Conservation (phyloP, 176 grass and related monocot species). For the Musa schizocarpa region DNA sequence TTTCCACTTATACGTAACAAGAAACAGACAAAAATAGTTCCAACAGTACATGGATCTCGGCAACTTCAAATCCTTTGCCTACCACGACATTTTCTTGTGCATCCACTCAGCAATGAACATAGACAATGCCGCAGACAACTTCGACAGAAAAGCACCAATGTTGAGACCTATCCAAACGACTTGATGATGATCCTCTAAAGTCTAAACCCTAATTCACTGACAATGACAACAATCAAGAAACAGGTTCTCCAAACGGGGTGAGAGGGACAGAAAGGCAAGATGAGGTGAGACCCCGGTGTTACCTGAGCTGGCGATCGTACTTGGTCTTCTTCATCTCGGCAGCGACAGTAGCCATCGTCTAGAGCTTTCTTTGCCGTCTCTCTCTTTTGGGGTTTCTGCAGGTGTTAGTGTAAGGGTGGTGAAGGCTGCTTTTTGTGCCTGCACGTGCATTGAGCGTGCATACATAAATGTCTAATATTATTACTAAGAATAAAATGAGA, state of each 20-base stretch:
- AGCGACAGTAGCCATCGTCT: constrained; percentile 37
- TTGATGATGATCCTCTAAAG: background rate
- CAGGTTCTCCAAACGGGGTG: background rate
- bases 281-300: background rate
- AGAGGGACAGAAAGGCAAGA: background rate
- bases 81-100: background rate
- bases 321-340: constrained; percentile 68
- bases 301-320: constrained; percentile 80
- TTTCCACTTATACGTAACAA: background rate
- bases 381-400: background rate
- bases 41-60: background rate
- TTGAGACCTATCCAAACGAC: background rate
- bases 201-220: constrained; percentile 4
- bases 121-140: background rate
- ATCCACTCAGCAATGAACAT: background rate
- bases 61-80: background rate
- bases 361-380: background rate
- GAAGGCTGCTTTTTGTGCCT: background rate
- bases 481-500: too few species aligned
- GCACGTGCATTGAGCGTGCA: too few species aligned
- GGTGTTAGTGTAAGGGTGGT: background rate
- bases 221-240: background rate
- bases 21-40: background rate
- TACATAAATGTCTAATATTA: too few species aligned
- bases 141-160: background rate